phyloP scores from a whole-genome alignment of 2,329 filamentous ascomycete genomes.

The Ophiocordyceps sinensis region DNA sequence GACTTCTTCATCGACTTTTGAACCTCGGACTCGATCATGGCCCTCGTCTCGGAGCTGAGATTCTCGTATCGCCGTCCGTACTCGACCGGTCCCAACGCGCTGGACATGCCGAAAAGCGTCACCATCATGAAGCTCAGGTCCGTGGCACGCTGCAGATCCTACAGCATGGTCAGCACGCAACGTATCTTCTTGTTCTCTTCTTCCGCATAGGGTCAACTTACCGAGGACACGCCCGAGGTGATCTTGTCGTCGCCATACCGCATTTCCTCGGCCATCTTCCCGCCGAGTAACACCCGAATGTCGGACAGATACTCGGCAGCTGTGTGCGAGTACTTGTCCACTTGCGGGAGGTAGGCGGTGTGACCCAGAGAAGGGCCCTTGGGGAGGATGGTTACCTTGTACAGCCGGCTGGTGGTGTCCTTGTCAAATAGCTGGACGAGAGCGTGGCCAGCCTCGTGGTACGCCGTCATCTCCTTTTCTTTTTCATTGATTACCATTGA shows the following conservation, averaged over 20 bases:
- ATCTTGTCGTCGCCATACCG: conserved; percentile 85
- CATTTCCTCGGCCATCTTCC: conserved; percentile 82
- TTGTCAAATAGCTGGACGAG: conserved; percentile 71
- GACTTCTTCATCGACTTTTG: conserved; percentile 72
- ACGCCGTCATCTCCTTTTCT: conserved; percentile 92
- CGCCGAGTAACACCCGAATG: conserved; percentile 71
- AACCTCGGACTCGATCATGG: conserved; percentile 78
- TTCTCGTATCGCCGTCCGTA: conserved; percentile 66
- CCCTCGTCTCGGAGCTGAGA: conserved; percentile 74
- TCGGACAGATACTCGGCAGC: conserved; percentile 69
- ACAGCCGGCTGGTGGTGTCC: conserved; percentile 60
- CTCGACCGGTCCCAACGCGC: conserved; percentile 77
- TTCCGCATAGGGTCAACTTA: conserved; percentile 27
- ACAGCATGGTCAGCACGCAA: conserved; percentile 12
- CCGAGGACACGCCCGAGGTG: conserved; percentile 70
- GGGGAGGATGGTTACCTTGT: conserved; percentile 95
- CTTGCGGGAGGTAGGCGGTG: conserved; percentile 75
- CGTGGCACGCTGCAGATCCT: conserved; percentile 79
- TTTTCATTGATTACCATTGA: conserved; percentile 83
- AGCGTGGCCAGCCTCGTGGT: conserved; percentile 91
- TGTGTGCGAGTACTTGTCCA: conserved; percentile 84
- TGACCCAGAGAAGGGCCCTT: conserved; percentile 76
- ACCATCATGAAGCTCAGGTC: conserved; percentile 76
- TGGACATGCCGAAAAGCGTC: conserved; percentile 78
- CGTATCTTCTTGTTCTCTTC: too few relatives aligned